Evolutionary conservation across 73 alveolate species (phyloP), one percentile per base, ranked within the genome.

Genomic region (Uronychia binucleata): DNA sequence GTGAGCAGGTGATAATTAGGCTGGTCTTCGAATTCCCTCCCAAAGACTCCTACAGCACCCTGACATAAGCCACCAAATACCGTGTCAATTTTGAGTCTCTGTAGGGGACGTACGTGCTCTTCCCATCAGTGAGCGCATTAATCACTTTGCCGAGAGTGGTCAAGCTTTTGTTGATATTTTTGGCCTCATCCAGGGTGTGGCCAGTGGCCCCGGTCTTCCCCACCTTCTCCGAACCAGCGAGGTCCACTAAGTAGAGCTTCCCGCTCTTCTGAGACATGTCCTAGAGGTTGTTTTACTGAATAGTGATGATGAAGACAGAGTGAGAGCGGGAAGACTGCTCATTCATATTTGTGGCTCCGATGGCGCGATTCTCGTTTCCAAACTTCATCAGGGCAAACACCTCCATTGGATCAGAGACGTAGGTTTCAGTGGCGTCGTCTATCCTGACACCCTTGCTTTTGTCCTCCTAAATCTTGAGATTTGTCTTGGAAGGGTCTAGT

Each of bases 401-500:
- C 83, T 98, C 99, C 80, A 91, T 92, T 33, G 97, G 94, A 33
- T 90, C 81, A 26, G 93, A 74, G 1, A 98, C 99, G 86, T 94
- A 94, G 34, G 93, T 90, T 88, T 98, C 99, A 27, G 99, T 98
- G 11, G 98, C 91, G 82, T 95, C 98, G 78, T 95, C 91, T 0
- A 98, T 99, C 93, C 95, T 95, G 34, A 98, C 95, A 13, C 99
- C 99, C 83, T 94, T 96, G 29, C 90, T 92, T 92, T 95, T 93
- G 79, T 97, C 99, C 89, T 96, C 99, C 82, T 97, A 92, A 0
- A 97, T 96, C 80, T 88, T 77, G 75, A 97, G 87, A 75, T 97
- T 97, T 77, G 85, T 95, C 79, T 97, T 97, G 82, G 88, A 34
- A 79, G 85, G 94, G 84, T 97, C 99, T 1, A 97, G 82, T 33